Evolutionary conservation across 495 filamentous ascomycete species (phyloP), one percentile per base, ranked within the genome.

Genomic region (Aspergillus conjunctus): DNA sequence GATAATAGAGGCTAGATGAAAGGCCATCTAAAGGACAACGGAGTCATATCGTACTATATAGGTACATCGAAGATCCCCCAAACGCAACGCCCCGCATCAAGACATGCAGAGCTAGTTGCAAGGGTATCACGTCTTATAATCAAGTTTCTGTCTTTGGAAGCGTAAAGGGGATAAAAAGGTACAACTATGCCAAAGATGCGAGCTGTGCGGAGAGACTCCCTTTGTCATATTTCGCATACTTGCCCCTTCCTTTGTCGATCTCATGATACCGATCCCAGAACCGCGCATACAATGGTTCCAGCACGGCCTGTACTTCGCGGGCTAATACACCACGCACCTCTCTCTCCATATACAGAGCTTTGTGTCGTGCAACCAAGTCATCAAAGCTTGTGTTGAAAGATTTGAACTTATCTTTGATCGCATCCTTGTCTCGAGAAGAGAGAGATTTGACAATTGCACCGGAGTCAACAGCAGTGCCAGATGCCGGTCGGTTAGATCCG

Each of bases 231-330:
- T 93, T 96, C 75, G 93, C 91, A 75, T 98, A 96, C 76, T 98
- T 98, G 59, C 92, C 92, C 71, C 91, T 91, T 33, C 94, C 92
- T 75, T 94, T 97, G 75, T 98, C 96, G 64, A 97, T 82, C 78
- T 98, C 94, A 71, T 97, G 93, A 75, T 99, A 99, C 18, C 93
- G 87, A 76, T 98, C 95, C 81, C 91, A 97, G 76, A 98, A 99
- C 12, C 95, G 84, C 52, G 86, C 86, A 79, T 99, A 99, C 17
- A 99, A 82, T 48, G 95, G 92, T 76, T 97, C 93, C 46, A 98
- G 87, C 71, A 96, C 89, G 53, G 85, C 85, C 74, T 92, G 90
- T 59, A 97, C 86, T 68, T 97, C 93, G 63, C 88, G 86, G 14
- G 83, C 84, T 62, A 98, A 79, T 75, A 86, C 85, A 50, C 81